Base-by-base conservation (phyloP, 2,329 filamentous ascomycete genomes). In the Aureobasidium sp. region DNA sequence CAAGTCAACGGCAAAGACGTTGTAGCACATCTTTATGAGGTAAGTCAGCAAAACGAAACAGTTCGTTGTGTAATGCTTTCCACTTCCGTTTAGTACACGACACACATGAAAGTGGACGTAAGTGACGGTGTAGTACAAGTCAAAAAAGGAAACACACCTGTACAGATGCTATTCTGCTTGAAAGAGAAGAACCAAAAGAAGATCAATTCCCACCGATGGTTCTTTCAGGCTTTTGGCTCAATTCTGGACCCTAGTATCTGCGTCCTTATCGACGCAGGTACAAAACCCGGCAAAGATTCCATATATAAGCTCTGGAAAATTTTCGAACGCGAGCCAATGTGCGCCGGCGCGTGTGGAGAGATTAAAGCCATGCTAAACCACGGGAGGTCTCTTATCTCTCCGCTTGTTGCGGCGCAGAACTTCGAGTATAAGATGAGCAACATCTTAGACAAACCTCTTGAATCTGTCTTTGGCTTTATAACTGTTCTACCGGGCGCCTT, bases 381-480 rank as follows among this genome's bases (percentile, higher is more conserved):
- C 66, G 95, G 95, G 69, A 95, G 93, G 79, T 94, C 97, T 73
- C 87, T 99, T 42, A 78, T 98, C 71, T 99, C 98, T 75, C 96
- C 96, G 0, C 87, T 99, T 6, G 93, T 99, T 27, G 96, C 96
- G 2, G 95, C 95, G 1, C 96, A 99, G 75, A 99, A 99, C 76
- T 99, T 99, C 73, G 96, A 99, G 83, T 99, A 99, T 87, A 99
- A 99, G 87, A 97, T 99, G 92, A 97, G 94, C 79, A 99, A 99
- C 76, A 99, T 99, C 76, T 87, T 99, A 51, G 96, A 99, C 79
- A 99, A 99, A 82, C 96, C 96, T 2, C 84, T 99, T 47, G 96
- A 99, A 78, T 98, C 95, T 5, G 93, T 95, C 0, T 99, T 99
- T 78, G 96, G 96, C 54, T 99, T 98, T 82, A 98, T 99, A 76